These are phyloP conservation scores for Quercus glauca DNA, from an alignment of 306 rosid species.

Conservation along the genomic window DNA sequence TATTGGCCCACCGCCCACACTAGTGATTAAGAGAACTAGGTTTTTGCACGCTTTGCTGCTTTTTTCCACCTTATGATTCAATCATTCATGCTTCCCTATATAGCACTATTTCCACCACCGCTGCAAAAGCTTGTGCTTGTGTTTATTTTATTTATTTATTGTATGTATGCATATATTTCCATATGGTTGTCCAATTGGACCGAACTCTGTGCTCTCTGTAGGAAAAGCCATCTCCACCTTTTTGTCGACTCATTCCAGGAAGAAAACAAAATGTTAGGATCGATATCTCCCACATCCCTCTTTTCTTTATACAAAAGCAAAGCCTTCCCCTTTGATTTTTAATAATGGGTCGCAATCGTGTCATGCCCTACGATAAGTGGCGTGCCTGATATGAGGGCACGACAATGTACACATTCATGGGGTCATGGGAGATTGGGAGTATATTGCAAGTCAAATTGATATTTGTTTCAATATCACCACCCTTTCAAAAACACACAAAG, in stretches of 20 bases:
- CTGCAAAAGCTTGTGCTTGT: neutral
- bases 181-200: neutral
- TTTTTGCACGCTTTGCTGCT: constrained; percentile 9
- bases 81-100: neutral
- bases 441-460: neutral
- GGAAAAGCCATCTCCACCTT: neutral
- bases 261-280: constrained; percentile 15
- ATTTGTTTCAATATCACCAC: neutral
- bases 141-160: neutral
- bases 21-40: neutral
- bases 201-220: neutral
- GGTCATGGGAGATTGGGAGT: neutral
- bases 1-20: neutral
- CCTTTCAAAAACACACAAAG: neutral
- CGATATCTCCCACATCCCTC: neutral
- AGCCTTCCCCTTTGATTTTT: neutral
- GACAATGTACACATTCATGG: neutral
- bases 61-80: constrained; percentile 7
- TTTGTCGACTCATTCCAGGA: neutral
- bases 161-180: neutral
- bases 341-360: constrained; percentile 3
- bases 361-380: neutral
- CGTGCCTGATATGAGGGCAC: neutral
- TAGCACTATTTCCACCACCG: neutral
- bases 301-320: constrained; percentile 1